Percentiles rank a stretch among this genome's conserved stretches.
Evolutionary conservation across 2,329 filamentous ascomycete species (phyloP).

Genomic region (Endothia cerciana): DNA sequence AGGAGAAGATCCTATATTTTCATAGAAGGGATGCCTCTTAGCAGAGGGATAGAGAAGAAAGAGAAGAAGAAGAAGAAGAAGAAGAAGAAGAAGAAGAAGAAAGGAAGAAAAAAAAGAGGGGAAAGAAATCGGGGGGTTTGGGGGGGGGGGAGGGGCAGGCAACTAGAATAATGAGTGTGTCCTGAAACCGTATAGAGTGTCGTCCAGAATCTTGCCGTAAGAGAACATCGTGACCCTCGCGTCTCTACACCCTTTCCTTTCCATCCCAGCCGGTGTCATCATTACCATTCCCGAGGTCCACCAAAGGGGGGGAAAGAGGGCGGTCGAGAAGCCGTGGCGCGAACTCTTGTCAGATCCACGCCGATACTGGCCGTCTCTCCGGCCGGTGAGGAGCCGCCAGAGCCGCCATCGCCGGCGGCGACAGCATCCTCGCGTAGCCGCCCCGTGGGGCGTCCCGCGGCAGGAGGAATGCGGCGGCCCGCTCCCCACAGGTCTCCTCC

Average conservation of each 20-base stretch:
- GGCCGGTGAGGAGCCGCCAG: not conserved
- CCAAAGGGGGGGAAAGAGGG: not conserved
- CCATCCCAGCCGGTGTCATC: not conserved
- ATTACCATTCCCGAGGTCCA: not conserved
- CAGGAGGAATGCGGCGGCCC: not conserved
- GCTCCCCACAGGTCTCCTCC: constrained; percentile 17
- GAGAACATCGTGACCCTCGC: not conserved
- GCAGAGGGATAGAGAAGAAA: not conserved
- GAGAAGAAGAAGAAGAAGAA: not conserved
- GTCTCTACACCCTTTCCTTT: no score
- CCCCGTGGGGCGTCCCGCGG: not conserved
- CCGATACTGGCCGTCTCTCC: constrained; percentile 9
- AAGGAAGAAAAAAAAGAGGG: not conserved
- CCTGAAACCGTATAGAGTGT: not conserved
- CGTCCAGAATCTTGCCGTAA: not conserved
- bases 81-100: no score
- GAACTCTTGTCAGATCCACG: constrained; percentile 7
- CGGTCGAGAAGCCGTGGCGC: not conserved
- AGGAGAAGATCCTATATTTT: not conserved
- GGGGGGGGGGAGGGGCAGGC: no score
- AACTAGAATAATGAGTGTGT: not conserved
- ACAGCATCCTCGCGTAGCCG: constrained; percentile 7
- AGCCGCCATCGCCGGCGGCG: not conserved
- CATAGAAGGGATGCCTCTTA: not conserved
- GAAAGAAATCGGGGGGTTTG: no score